These are phyloP conservation scores for Agrocybe pediades DNA, from an alignment of 768 basidiomycete genomes.

Conservation along the genomic window DNA sequence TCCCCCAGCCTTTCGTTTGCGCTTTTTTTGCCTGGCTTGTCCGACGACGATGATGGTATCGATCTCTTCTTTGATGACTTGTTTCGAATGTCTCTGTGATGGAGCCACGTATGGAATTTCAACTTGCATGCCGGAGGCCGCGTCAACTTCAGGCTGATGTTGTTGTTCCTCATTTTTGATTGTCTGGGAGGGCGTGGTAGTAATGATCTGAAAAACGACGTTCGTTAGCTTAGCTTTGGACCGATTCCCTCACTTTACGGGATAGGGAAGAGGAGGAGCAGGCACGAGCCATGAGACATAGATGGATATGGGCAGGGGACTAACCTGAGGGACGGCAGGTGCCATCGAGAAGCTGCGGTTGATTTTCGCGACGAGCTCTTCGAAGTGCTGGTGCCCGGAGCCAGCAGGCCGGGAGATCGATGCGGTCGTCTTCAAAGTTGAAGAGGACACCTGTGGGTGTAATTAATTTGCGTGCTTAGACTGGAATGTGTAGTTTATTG, in stretches of 20 bases:
- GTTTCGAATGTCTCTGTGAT: conserved; percentile 46
- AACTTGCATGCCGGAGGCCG: conserved; percentile 45
- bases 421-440: neutral
- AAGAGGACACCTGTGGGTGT: conserved; percentile 7
- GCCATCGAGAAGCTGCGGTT: conserved; percentile 65
- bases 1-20: conserved; percentile 48
- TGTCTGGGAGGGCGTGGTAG: conserved; percentile 10
- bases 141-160: conserved; percentile 16
- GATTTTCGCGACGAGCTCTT: conserved; percentile 62
- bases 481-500: neutral
- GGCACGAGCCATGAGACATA: neutral
- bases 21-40: conserved; percentile 60
- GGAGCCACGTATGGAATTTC: conserved; percentile 83
- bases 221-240: neutral
- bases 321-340: conserved; percentile 51
- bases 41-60: conserved; percentile 78
- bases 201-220: conserved; percentile 3
- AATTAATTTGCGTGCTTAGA: neutral
- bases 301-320: neutral
- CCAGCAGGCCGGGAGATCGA: neutral
- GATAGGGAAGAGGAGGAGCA: neutral
- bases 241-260: neutral
- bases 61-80: conserved; percentile 46
- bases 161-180: conserved; percentile 11
- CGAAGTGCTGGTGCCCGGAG: conserved; percentile 36